Conservation (phyloP, 441 rosid genomes). For the Iberis amara region DNA sequence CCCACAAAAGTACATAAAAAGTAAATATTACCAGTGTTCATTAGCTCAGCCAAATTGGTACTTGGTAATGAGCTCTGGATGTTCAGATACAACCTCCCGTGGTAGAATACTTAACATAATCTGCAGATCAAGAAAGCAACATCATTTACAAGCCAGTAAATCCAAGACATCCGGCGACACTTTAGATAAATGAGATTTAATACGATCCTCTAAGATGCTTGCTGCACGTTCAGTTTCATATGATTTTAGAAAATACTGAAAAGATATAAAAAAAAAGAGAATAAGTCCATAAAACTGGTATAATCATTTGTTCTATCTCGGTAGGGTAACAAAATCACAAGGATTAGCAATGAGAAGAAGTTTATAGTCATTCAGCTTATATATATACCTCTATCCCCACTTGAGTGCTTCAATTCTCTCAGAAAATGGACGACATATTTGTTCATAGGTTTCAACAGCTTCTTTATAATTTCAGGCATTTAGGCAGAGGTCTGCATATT, state of each 20-base stretch:
- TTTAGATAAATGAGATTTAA: conserved; percentile 48
- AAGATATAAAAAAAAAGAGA: conserved; percentile 19
- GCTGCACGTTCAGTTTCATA: conserved; percentile 56
- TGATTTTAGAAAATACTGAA: conserved; percentile 66
- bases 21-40: conserved; percentile 44
- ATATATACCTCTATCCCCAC: conserved; percentile 52
- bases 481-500: conserved; percentile 58
- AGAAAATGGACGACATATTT: conserved; percentile 55
- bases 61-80: conserved; percentile 36
- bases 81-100: conserved; percentile 36
- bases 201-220: conserved; percentile 62
- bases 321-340: conserved; percentile 13
- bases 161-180: conserved; percentile 57
- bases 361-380: conserved; percentile 1
- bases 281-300: conserved; percentile 6
- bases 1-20: no score
- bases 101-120: conserved; percentile 40
- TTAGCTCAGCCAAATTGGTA: conserved; percentile 55
- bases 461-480: conserved; percentile 57
- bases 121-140: conserved; percentile 38
- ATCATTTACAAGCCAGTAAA: conserved; percentile 43
- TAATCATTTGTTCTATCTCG: conserved; percentile 5
- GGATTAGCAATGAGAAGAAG: conserved; percentile 14
- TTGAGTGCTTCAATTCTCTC: conserved; percentile 49
- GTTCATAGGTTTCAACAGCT: conserved; percentile 82